phyloP scores from a whole-genome alignment of 306 rosid genomes.

The Quercus variabilis region DNA sequence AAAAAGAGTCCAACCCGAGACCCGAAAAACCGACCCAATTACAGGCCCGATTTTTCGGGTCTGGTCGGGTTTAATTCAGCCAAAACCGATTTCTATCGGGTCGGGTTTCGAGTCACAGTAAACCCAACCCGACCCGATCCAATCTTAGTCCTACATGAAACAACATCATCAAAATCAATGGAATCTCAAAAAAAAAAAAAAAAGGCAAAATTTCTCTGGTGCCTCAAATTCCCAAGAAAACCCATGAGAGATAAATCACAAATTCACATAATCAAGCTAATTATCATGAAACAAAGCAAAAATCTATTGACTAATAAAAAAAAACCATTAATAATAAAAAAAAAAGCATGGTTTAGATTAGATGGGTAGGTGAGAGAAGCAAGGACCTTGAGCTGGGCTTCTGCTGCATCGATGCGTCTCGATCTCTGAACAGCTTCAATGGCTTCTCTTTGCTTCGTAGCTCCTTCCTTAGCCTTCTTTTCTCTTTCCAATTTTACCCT shows the following conservation, averaged over 20 bases:
- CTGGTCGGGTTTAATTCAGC: no score
- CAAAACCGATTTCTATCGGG: no score
- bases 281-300: background rate
- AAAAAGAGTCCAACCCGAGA: no score
- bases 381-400: constrained; percentile 84
- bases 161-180: background rate
- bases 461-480: constrained; percentile 66
- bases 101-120: no score
- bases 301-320: background rate
- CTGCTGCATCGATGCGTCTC: constrained; percentile 74
- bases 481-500: constrained; percentile 55
- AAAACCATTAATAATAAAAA: background rate
- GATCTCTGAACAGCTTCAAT: constrained; percentile 78
- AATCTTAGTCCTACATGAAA: no score
- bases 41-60: no score
- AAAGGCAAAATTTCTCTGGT: background rate
- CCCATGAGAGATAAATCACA: background rate
- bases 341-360: background rate
- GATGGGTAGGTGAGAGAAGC: background rate
- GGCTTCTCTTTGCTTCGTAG: constrained; percentile 72
- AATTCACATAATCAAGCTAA: background rate
- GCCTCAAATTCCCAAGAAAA: background rate
- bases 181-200: background rate
- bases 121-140: no score
- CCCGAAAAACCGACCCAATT: no score